These are phyloP conservation scores for Auricularia sp. DNA, from an alignment of 768 basidiomycete species.

Conservation along the genomic window DNA sequence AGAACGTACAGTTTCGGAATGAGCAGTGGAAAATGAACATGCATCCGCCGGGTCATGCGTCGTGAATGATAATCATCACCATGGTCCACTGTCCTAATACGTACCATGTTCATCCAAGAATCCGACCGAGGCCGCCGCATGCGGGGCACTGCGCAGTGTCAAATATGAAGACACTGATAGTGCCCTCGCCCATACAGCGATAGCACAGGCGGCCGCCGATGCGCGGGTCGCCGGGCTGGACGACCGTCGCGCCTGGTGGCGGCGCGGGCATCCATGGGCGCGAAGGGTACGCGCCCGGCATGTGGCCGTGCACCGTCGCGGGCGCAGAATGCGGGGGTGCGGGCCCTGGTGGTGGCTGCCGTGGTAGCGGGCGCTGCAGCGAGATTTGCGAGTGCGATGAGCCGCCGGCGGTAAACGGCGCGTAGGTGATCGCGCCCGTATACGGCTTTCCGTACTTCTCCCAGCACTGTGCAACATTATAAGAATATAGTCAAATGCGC, in stretches of 20 bases:
- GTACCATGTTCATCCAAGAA: slow-evolving; percentile 11
- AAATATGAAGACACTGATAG: slow-evolving; percentile 40
- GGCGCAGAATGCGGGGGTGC: neutral
- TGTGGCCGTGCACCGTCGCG: neutral
- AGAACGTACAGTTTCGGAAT: too few species aligned
- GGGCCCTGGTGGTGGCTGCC: slow-evolving; percentile 11
- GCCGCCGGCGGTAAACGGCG: slow-evolving; percentile 22
- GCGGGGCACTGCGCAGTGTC: slow-evolving; percentile 41
- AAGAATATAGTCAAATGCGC: neutral
- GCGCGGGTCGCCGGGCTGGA: slow-evolving; percentile 56
- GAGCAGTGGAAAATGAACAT: too few species aligned
- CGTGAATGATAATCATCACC: too few species aligned
- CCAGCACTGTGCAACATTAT: slow-evolving; percentile 48
- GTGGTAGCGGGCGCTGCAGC: slow-evolving; percentile 31
- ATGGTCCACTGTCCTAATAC: too few species aligned
- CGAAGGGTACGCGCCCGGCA: neutral
- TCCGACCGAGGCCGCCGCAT: slow-evolving; percentile 58
- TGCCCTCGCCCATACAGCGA: slow-evolving; percentile 54
- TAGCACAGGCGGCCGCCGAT: slow-evolving; percentile 59
- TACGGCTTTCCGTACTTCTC: slow-evolving; percentile 53
- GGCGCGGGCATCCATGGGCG: slow-evolving; percentile 10
- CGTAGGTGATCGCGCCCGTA: slow-evolving; percentile 48
- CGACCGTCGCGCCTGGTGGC: slow-evolving; percentile 35
- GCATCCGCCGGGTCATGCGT: too few species aligned
- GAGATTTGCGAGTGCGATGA: slow-evolving; percentile 12